Evolutionary conservation across 352 stramenopile species (phyloP).

Genomic region (Pythium monospermum): DNA sequence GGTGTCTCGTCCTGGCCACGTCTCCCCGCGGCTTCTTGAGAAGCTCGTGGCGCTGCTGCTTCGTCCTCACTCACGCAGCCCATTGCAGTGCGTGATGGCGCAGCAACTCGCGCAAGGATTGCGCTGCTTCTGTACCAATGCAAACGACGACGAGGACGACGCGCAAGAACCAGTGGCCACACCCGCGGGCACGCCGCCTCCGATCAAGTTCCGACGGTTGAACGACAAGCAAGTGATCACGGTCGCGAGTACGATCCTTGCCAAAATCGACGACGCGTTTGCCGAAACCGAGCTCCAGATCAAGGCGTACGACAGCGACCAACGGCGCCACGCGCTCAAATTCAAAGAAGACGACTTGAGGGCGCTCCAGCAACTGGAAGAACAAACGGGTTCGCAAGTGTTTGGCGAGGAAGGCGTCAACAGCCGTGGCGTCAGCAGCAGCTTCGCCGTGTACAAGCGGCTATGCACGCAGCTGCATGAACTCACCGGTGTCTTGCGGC

Average conservation of each 20-base stretch:
- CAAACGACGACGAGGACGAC: conserved; percentile 13
- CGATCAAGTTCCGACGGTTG: conserved; percentile 22
- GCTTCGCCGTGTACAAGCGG: conserved; percentile 23
- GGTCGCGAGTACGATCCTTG: conserved; percentile 27
- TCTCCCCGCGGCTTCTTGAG: conserved; percentile 22
- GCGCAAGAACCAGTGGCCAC: background rate
- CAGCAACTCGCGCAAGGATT: conserved; percentile 31
- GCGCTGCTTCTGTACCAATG: conserved; percentile 29
- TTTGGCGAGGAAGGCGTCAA: conserved; percentile 18
- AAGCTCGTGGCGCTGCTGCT: conserved; percentile 30
- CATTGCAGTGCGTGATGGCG: conserved; percentile 19
- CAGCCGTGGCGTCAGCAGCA: conserved; percentile 6
- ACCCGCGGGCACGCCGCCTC: background rate
- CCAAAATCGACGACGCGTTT: conserved; percentile 27
- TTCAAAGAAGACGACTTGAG: conserved; percentile 35
- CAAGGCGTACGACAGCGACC: conserved; percentile 34
- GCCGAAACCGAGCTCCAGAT: conserved; percentile 24
- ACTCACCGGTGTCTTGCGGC: conserved; percentile 29
- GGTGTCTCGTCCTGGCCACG: conserved; percentile 4
- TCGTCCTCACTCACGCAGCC: conserved; percentile 19
- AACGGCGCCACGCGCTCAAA: conserved; percentile 31
- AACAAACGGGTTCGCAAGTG: conserved; percentile 27
- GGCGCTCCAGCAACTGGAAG: conserved; percentile 32
- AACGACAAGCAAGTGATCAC: conserved; percentile 32
- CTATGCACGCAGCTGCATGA: conserved; percentile 34